Conservation (phyloP, 345 rosid species). For the Sisymbrium altissimum region DNA sequence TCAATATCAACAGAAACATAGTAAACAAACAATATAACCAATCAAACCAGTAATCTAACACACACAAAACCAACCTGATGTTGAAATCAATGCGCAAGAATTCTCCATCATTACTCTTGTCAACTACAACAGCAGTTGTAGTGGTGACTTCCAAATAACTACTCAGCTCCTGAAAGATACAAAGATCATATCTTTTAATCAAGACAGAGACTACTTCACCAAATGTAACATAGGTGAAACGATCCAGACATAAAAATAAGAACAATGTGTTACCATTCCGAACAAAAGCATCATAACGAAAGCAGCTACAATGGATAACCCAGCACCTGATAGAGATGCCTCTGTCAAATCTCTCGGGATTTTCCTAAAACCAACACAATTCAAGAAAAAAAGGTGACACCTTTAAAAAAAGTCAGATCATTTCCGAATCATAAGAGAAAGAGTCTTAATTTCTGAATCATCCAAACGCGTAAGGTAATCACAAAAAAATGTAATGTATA, state of each 20-base stretch:
- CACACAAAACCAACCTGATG: conserved; percentile 47
- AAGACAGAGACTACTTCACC: neutral
- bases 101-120: conserved; percentile 90
- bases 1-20: neutral
- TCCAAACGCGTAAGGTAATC: too few relatives aligned
- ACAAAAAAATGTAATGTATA: neutral
- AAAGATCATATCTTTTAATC: neutral
- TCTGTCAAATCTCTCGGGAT: conserved; percentile 99
- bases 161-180: conserved; percentile 64
- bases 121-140: conserved; percentile 80
- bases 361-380: conserved; percentile 53
- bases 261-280: conserved; percentile 86
- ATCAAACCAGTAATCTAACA: neutral
- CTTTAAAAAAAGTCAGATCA: conserved; percentile 14
- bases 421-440: neutral
- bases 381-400: neutral
- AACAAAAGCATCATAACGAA: conserved; percentile 84
- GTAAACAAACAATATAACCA: neutral
- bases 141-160: conserved; percentile 71
- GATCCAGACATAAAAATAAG: neutral
- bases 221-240: neutral
- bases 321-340: conserved; percentile 98
- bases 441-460: too few relatives aligned
- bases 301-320: conserved; percentile 86
- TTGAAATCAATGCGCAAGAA: conserved; percentile 92